Evolutionary conservation across 2,329 filamentous ascomycete genomes (phyloP), one percentile per base, ranked within the genome.

Genomic region (Myriosclerotinia duriaeana): DNA sequence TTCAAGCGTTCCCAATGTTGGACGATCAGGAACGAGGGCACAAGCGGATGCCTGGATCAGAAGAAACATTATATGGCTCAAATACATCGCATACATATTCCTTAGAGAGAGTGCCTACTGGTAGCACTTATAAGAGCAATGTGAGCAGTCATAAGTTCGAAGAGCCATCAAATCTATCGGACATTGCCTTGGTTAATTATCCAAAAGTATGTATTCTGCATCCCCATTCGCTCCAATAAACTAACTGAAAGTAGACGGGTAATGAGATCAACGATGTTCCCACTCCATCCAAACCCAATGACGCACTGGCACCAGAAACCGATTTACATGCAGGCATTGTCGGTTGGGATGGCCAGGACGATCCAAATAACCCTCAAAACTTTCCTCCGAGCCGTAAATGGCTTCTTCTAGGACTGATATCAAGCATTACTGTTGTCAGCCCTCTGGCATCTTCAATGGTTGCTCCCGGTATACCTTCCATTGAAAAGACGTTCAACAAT

Each of bases 241-340:
- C 58, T 60, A 36, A 60, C 30, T 60, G n/a, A 26, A 60, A 7
- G 7, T 50, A 60, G 58, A 38, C n/a, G 12, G 44, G 17, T 38
- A 11, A 20, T 60, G 34, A 50, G 50, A 4, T 38, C 4, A 50
- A 60, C 30, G 58, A 50, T 8, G 2, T 50, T 38, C 58, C 58
- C 34, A 30, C 44, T 38, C 8, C 50, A 5, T 12, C n/a, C 15
- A 60, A 38, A 26, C 5, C 58, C 14, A 60, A n/a, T 38, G 48
- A 44, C 0, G 53, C 26, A 26, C 26, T 50, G 8, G 46, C 55
- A 22, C 68, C 68, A 42, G 34, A 56, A 36, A 65, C 67, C 7
- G 79, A 87, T 69, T 80, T 87, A 20, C 78, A 78, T 62, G 76
- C 75, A 0, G 82, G 81, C 66, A 64, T 70, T 12, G 40, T 70